A percentile compares a stretch with the other conserved stretches of the same genome.
phyloP scores from a whole-genome alignment of 2,329 filamentous ascomycete species.

The Aureobasidium pullulans region DNA sequence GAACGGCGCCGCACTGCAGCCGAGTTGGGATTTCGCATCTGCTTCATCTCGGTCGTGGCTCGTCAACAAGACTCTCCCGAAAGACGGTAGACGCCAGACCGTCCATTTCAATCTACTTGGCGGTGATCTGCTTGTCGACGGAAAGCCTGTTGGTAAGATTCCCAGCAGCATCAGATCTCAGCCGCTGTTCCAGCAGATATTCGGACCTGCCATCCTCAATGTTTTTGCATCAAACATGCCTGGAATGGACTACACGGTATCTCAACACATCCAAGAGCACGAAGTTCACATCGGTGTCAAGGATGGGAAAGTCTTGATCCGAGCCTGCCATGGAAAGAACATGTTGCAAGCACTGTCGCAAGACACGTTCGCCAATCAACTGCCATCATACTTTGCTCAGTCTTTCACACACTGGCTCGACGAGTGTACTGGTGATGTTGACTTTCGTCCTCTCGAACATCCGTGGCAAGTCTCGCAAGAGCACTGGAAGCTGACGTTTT shows the following conservation, averaged over 20 bases:
- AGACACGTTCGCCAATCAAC: conserved; percentile 32
- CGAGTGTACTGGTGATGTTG: conserved; percentile 36
- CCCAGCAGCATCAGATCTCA: conserved; percentile 42
- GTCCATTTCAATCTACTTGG: conserved; percentile 39
- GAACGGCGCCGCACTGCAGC: neutral
- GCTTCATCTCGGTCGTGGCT: neutral
- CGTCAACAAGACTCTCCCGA: neutral
- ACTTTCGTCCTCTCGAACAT: conserved; percentile 38
- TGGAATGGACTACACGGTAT: conserved; percentile 48
- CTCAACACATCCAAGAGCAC: conserved; percentile 31
- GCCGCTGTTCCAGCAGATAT: conserved; percentile 41
- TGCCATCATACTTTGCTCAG: conserved; percentile 45
- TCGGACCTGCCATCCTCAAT: conserved; percentile 47
- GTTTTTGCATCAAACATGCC: conserved; percentile 42
- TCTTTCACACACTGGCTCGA: conserved; percentile 57
- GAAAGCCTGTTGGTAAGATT: conserved; percentile 47
- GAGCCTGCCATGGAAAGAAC: conserved; percentile 25
- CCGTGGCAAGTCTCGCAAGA: conserved; percentile 18
- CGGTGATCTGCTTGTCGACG: conserved; percentile 44
- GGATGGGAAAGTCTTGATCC: conserved; percentile 35
- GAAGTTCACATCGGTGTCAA: conserved; percentile 52
- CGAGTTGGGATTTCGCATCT: neutral
- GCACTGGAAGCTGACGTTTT: conserved; percentile 24
- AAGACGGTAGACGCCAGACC: neutral
- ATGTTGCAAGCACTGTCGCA: conserved; percentile 32